A percentile compares a stretch with the other conserved stretches of the same genome.
Evolutionary conservation across 1,284 basidiomycete species (phyloP).

Genomic region (Coniferiporia sulphurascens): DNA sequence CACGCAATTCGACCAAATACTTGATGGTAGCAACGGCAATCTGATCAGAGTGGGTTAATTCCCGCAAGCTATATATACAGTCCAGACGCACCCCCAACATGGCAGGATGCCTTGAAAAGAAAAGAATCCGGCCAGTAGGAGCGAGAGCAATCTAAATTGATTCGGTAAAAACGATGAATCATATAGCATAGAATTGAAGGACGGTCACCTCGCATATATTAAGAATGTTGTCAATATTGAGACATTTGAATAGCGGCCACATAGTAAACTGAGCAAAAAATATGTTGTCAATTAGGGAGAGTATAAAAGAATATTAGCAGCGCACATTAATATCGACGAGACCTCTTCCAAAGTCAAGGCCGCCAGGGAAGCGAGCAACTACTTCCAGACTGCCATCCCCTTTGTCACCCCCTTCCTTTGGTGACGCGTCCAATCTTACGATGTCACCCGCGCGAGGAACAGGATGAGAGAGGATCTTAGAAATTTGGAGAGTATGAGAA

Average conservation of each 20-base stretch:
- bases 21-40: conserved; percentile 86
- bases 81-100: conserved; percentile 68
- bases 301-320: not conserved
- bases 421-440: conserved; percentile 74
- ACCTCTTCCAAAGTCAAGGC: conserved; percentile 78
- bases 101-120: conserved; percentile 86
- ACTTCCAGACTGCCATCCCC: conserved; percentile 72
- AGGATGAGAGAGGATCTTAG: conserved; percentile 77
- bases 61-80: not conserved
- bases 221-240: conserved; percentile 92
- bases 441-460: conserved; percentile 84
- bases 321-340: conserved; percentile 72
- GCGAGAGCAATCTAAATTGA: conserved; percentile 73
- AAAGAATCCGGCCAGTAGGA: conserved; percentile 88
- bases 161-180: conserved; percentile 1
- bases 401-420: conserved; percentile 40
- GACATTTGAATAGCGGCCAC: conserved; percentile 94
- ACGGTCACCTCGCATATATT: conserved; percentile 81
- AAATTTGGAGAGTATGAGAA: conserved; percentile 80
- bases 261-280: conserved; percentile 61
- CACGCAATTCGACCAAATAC: conserved; percentile 89
- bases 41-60: conserved; percentile 28
- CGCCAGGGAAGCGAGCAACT: conserved; percentile 80
- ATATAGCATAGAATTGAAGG: not conserved
- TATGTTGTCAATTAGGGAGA: not conserved